These are phyloP conservation scores for Kalmanozyma brasiliensis DNA, from an alignment of 1,284 basidiomycete species.

Conservation along the genomic window DNA sequence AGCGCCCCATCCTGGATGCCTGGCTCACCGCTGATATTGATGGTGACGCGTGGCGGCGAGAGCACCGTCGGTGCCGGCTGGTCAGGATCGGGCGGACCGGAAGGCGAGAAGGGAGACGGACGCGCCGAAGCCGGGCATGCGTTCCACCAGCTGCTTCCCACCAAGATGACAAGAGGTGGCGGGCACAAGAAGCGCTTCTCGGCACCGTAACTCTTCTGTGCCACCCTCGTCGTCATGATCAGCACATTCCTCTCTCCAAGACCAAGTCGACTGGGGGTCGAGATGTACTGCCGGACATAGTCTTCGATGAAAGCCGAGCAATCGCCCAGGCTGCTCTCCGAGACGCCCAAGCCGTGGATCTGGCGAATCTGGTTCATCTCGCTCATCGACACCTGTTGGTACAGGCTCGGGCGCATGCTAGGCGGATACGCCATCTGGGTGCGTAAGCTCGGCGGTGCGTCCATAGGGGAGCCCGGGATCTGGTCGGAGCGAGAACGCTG, in stretches of 20 bases:
- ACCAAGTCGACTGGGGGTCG: conserved; percentile 83
- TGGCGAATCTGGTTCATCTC: conserved; percentile 45
- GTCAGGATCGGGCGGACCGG: conserved; percentile 14
- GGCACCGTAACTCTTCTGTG: conserved; percentile 94
- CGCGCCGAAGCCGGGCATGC: conserved; percentile 64
- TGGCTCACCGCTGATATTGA: conserved; percentile 90
- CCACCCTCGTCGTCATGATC: conserved; percentile 94
- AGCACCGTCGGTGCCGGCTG: conserved; percentile 71
- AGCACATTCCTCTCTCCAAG: conserved; percentile 92
- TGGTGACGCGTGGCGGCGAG: conserved; percentile 83
- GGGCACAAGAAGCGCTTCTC: conserved; percentile 98
- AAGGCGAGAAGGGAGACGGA: conserved; percentile 60
- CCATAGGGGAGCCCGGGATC: conserved; percentile 20
- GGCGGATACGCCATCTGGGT: conserved; percentile 40
- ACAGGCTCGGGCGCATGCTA: conserved; percentile 50
- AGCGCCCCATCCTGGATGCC: conserved; percentile 82
- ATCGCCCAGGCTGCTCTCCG: conserved; percentile 46
- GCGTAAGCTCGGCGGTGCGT: conserved; percentile 24
- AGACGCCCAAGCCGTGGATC: conserved; percentile 30
- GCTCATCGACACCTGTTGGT: conserved; percentile 53
- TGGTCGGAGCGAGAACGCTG: conserved; percentile 35
- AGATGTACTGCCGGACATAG: conserved; percentile 73
- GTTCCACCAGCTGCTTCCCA: conserved; percentile 92
- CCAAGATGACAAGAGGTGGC: conserved; percentile 91
- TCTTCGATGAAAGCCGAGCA: conserved; percentile 56